Conservation (phyloP, 2,329 filamentous ascomycete genomes). For the Lecanicillium sp. region DNA sequence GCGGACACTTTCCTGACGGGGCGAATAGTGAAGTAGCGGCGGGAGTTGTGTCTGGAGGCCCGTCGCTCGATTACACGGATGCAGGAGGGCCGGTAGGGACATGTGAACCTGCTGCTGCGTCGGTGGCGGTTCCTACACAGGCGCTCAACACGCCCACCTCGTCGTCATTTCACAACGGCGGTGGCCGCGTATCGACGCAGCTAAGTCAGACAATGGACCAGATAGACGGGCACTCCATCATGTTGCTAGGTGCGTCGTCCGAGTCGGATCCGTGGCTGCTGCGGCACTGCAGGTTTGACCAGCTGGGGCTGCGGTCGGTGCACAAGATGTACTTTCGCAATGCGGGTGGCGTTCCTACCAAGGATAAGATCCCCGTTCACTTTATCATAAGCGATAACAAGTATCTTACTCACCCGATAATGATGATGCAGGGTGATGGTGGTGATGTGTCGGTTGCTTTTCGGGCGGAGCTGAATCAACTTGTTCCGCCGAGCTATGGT, state of each 20-base stretch:
- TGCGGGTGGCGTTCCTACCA: slow-evolving; percentile 25
- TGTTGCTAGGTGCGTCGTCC: slow-evolving; percentile 23
- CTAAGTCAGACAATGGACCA: slow-evolving; percentile 18
- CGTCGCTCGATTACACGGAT: too few relatives aligned
- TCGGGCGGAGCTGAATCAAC: slow-evolving; percentile 2
- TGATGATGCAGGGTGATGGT: not conserved
- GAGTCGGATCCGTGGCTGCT: slow-evolving; percentile 27
- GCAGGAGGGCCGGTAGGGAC: not conserved
- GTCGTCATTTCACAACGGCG: not conserved
- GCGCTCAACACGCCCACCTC: slow-evolving; percentile 5
- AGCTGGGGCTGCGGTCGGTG: slow-evolving; percentile 23
- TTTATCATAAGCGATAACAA: slow-evolving; percentile 12
- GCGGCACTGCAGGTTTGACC: slow-evolving; percentile 26
- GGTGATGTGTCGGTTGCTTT: not conserved
- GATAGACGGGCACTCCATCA: slow-evolving; percentile 18
- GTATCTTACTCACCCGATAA: not conserved
- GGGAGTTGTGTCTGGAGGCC: too few relatives aligned
- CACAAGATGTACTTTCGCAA: slow-evolving; percentile 27
- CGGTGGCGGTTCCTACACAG: too few relatives aligned
- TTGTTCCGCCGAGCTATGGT: slow-evolving; percentile 7
- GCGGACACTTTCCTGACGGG: too few relatives aligned
- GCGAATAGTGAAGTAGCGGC: too few relatives aligned
- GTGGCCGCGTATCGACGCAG: slow-evolving; percentile 8
- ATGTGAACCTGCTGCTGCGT: not conserved
- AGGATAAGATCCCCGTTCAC: slow-evolving; percentile 24